Conservation (phyloP, 2,329 filamentous ascomycete genomes). For the Blumeriella jaapii region DNA sequence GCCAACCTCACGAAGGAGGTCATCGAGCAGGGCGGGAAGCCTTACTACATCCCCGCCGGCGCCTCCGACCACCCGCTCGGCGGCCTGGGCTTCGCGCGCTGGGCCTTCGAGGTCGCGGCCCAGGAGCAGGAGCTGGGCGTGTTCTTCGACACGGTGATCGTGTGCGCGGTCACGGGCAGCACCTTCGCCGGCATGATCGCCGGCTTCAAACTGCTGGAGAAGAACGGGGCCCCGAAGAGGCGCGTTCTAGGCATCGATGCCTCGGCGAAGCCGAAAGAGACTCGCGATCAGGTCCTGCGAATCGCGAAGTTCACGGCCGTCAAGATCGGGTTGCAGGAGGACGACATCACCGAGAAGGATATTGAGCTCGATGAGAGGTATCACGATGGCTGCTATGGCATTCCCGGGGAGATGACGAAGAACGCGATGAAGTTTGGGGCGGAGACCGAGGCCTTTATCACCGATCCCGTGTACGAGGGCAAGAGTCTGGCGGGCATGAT, state of each 20-base stretch:
- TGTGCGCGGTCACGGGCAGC: conserved; percentile 60
- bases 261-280: conserved; percentile 47
- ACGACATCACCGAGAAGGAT: conserved; percentile 50
- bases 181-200: conserved; percentile 64
- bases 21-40: conserved; percentile 40
- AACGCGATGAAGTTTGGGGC: conserved; percentile 60
- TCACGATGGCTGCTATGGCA: conserved; percentile 56
- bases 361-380: conserved; percentile 53
- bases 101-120: conserved; percentile 55
- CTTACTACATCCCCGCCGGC: conserved; percentile 63
- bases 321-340: conserved; percentile 48
- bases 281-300: conserved; percentile 51
- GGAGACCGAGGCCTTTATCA: conserved; percentile 59
- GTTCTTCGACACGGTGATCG: conserved; percentile 57
- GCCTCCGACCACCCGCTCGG: conserved; percentile 60
- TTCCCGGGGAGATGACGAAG: conserved; percentile 52
- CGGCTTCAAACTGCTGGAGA: conserved; percentile 55
- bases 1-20: conserved; percentile 43
- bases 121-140: conserved; percentile 51
- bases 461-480: conserved; percentile 66
- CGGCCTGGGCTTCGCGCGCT: conserved; percentile 58
- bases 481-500: conserved; percentile 66
- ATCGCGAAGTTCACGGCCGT: conserved; percentile 53
- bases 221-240: conserved; percentile 34
- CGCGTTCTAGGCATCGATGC: conserved; percentile 58